Percentiles rank a stretch among this genome's conserved stretches.
Conservation (phyloP, 164 flowering plant genomes). For the Vitis rupestris region DNA sequence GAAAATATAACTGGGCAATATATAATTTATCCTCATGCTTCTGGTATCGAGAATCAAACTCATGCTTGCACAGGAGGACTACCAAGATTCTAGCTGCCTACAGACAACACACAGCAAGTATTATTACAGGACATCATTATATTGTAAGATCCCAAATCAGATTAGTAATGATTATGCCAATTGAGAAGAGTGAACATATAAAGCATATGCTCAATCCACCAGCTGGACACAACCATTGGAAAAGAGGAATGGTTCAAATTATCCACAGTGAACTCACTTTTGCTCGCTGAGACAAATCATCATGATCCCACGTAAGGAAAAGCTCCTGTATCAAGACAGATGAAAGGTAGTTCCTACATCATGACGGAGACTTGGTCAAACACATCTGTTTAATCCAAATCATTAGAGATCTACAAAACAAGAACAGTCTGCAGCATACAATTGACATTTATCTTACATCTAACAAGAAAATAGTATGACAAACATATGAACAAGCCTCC, state of each 20-base stretch:
- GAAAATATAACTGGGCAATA: slow-evolving; percentile 94
- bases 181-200: no score
- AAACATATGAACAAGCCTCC: no score
- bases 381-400: background rate
- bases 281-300: slow-evolving; percentile 77
- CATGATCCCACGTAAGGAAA: slow-evolving; percentile 98
- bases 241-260: background rate
- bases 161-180: no score
- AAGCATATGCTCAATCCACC: no score
- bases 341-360: slow-evolving; percentile 91
- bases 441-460: no score
- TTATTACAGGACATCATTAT: background rate
- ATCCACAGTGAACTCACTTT: slow-evolving; percentile 54
- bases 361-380: slow-evolving; percentile 7
- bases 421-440: background rate
- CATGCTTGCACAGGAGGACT: slow-evolving; percentile 94
- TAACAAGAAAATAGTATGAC: no score
- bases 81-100: slow-evolving; percentile 97
- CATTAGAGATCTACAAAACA: background rate
- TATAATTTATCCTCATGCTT: slow-evolving; percentile 95
- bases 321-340: slow-evolving; percentile 93
- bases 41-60: slow-evolving; percentile 94
- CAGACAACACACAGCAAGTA: slow-evolving; percentile 14
- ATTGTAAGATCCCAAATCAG: background rate
- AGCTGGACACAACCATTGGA: background rate